Conservation (phyloP, 805 yeast species). For the Yarrowia yakushimensis region DNA sequence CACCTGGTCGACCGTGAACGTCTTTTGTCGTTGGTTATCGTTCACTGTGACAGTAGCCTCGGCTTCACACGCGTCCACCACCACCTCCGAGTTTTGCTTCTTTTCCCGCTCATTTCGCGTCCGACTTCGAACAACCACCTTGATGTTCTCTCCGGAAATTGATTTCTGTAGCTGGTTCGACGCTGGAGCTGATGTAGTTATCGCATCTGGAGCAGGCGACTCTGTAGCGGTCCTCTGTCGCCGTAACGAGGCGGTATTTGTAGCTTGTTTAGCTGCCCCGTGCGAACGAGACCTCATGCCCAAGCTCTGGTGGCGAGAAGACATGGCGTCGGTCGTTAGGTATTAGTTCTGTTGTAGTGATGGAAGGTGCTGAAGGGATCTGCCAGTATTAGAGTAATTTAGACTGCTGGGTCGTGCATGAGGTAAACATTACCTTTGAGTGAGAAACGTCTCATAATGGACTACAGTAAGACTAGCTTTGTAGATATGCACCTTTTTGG, state of each 20-base stretch:
- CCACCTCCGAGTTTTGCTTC: slow-evolving; percentile 55
- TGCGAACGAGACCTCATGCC: slow-evolving; percentile 1
- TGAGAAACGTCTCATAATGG: no score
- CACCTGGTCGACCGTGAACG: slow-evolving; percentile 72
- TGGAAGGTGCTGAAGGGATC: neutral
- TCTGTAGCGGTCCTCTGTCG: neutral
- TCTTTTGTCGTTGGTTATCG: slow-evolving; percentile 40
- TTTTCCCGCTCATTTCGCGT: slow-evolving; percentile 59
- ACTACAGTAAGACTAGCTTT: neutral
- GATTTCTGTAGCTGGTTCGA: neutral
- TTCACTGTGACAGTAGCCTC: slow-evolving; percentile 28
- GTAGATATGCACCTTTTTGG: no score
- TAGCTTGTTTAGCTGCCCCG: neutral
- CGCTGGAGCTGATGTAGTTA: neutral
- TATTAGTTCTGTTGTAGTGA: neutral
- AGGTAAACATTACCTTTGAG: slow-evolving; percentile 7
- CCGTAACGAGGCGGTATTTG: neutral
- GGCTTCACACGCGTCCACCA: slow-evolving; percentile 49
- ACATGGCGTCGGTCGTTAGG: neutral
- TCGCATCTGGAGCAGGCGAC: slow-evolving; percentile 8
- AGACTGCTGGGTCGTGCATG: slow-evolving; percentile 17
- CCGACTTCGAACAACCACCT: slow-evolving; percentile 62
- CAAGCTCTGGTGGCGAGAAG: slow-evolving; percentile 13
- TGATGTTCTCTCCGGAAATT: slow-evolving; percentile 45
- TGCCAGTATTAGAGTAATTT: neutral